Evolutionary conservation across 495 filamentous ascomycete species (phyloP), one percentile per base, ranked within the genome.

Genomic region (Peziza echinospora): DNA sequence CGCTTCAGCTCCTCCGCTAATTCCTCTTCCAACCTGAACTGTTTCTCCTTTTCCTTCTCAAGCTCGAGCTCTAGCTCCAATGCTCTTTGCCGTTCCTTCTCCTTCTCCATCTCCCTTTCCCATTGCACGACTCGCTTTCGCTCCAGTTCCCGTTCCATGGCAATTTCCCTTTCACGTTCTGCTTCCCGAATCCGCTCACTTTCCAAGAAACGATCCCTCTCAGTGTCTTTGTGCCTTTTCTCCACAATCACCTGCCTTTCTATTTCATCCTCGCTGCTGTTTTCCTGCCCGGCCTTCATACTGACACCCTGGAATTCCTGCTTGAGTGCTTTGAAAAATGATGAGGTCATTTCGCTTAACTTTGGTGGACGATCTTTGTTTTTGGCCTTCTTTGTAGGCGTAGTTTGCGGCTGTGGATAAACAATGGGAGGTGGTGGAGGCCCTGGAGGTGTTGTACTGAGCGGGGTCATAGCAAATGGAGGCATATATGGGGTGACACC

Each of bases 281-380:
- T 37, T 37, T 37, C 30, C 30, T 37, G 30, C 30, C 30, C 30
- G 13, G 30, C 30, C 30, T 37, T 37, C 30, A 37, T 17, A 5
- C 30, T 37, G 19, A 37, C 41, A 24, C 47, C 51, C 23, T 59
- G 58, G 26, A 59, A 51, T 25, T 59, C 56, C 41, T 58, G 56
- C 47, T 55, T 59, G 24, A 57, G 37, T 16, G 50, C 52, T 30
- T 59, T 59, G 28, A 59, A 56, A 34, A 59, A 59, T 24, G 56
- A 47, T 28, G 44, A 53, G 13, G 56, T 49, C 10, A 49, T 52
- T 34, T 49, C 52, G 22, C 56, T 47, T 24, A 59, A 46, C 17
- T 47, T 51, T n/a, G 56, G 52, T 9, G 30, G 30, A 7, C 30
- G 30, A 7, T 37, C 30, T 7, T 37, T 37, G 19, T 37, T 5